A percentile compares a stretch with the other conserved stretches of the same genome.
Conservation (phyloP, 352 stramenopile species). For the Phytophthora constricta region DNA sequence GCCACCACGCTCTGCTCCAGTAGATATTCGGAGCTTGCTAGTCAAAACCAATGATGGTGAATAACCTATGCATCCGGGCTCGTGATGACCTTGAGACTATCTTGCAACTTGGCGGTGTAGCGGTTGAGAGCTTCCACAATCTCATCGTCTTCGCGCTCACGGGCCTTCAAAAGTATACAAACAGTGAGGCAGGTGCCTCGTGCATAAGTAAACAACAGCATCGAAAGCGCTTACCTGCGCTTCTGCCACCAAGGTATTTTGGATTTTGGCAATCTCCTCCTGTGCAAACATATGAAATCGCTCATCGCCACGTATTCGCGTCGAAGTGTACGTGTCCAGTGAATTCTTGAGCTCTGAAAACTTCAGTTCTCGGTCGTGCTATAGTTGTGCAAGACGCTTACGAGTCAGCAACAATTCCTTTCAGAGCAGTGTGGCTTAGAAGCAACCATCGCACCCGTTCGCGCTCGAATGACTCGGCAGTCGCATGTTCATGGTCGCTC, state of each 20-base stretch:
- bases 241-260: slow-evolving; percentile 78
- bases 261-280: slow-evolving; percentile 78
- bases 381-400: background rate
- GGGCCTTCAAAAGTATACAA: slow-evolving; percentile 48
- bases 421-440: no score
- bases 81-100: slow-evolving; percentile 93
- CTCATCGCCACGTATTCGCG: slow-evolving; percentile 75
- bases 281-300: slow-evolving; percentile 76
- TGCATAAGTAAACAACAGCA: background rate
- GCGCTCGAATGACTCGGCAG: slow-evolving; percentile 72
- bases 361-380: slow-evolving; percentile 64
- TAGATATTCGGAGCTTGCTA: no score
- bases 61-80: slow-evolving; percentile 66
- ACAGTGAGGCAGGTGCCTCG: background rate
- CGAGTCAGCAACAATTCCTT: slow-evolving; percentile 7
- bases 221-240: slow-evolving; percentile 48
- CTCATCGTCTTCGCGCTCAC: slow-evolving; percentile 92
- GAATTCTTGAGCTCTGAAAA: slow-evolving; percentile 75
- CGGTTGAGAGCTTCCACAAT: slow-evolving; percentile 94
- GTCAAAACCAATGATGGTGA: background rate
- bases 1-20: no score
- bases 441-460: slow-evolving; percentile 49
- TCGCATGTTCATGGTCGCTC: slow-evolving; percentile 84
- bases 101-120: slow-evolving; percentile 94
- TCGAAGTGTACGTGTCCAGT: slow-evolving; percentile 75